Percentiles rank a stretch among this genome's conserved stretches.
phyloP scores from a whole-genome alignment of 1,139 yeast species.

The Blastobotrys persicus region DNA sequence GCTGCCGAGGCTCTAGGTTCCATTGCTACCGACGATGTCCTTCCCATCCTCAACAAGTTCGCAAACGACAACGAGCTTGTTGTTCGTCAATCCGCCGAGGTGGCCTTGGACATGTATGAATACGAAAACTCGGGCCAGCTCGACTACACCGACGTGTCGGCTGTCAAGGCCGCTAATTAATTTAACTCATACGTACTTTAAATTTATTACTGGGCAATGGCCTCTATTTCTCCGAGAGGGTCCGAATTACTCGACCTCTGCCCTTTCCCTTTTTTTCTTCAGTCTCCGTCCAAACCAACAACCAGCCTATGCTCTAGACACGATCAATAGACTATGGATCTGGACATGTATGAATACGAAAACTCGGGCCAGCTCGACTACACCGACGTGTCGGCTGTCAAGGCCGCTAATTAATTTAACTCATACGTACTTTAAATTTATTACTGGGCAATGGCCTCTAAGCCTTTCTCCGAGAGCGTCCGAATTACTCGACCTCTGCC shows the following conservation, averaged over 20 bases:
- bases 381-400: too few species aligned
- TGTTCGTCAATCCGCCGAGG: conserved; percentile 93
- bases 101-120: conserved; percentile 97
- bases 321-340: too few species aligned
- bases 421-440: too few species aligned
- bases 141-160: conserved; percentile 60
- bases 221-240: background rate
- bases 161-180: conserved; percentile 6
- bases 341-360: conserved; percentile 97
- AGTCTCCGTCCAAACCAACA: too few species aligned
- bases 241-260: too few species aligned
- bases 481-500: too few species aligned
- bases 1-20: conserved; percentile 99
- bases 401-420: too few species aligned
- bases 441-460: too few species aligned
- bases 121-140: conserved; percentile 84
- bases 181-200: conserved; percentile 1
- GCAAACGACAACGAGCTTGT: conserved; percentile 81
- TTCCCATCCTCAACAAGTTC: conserved; percentile 79
- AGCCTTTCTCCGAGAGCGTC: too few species aligned
- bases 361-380: conserved; percentile 82
- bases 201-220: conserved; percentile 7
- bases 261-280: too few species aligned
- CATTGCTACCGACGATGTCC: conserved; percentile 94
- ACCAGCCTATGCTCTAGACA: too few species aligned